These are phyloP conservation scores for Aspergillus heteromorphus DNA, from an alignment of 495 filamentous ascomycete species.

Conservation along the genomic window DNA sequence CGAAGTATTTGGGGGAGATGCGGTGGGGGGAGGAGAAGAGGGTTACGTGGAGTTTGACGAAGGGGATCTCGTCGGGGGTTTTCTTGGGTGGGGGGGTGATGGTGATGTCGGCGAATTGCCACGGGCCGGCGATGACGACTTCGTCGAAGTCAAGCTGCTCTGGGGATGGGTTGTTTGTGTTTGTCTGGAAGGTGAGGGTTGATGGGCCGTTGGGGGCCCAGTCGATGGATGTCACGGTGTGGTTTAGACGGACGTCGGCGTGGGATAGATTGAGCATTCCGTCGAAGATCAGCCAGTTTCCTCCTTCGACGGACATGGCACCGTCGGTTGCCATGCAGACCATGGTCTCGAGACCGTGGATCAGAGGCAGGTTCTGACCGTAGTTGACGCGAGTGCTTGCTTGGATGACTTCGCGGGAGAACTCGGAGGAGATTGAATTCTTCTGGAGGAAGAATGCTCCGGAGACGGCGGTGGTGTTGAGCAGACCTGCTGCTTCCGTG, in stretches of 20 bases:
- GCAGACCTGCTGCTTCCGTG: constrained; percentile 60
- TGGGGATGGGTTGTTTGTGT: constrained; percentile 13
- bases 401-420: constrained; percentile 82
- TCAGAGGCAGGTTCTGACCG: constrained; percentile 75
- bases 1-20: constrained; percentile 66
- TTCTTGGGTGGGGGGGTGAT: constrained; percentile 46
- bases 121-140: constrained; percentile 72
- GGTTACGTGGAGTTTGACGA: constrained; percentile 80
- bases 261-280: constrained; percentile 64
- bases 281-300: constrained; percentile 94
- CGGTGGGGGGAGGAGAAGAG: constrained; percentile 72
- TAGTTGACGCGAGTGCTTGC: constrained; percentile 94
- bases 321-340: constrained; percentile 90
- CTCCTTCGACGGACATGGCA: constrained; percentile 71
- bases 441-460: constrained; percentile 63
- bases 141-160: constrained; percentile 58
- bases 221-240: constrained; percentile 56
- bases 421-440: constrained; percentile 62
- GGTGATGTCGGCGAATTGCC: constrained; percentile 68
- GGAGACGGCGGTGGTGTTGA: constrained; percentile 57
- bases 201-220: constrained; percentile 47
- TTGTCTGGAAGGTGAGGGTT: constrained; percentile 39
- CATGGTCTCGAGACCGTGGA: constrained; percentile 90
- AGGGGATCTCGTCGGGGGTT: constrained; percentile 68
- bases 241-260: constrained; percentile 61